Conservation (phyloP, 176 grass and related monocot species). For the Alopecurus myosuroides region DNA sequence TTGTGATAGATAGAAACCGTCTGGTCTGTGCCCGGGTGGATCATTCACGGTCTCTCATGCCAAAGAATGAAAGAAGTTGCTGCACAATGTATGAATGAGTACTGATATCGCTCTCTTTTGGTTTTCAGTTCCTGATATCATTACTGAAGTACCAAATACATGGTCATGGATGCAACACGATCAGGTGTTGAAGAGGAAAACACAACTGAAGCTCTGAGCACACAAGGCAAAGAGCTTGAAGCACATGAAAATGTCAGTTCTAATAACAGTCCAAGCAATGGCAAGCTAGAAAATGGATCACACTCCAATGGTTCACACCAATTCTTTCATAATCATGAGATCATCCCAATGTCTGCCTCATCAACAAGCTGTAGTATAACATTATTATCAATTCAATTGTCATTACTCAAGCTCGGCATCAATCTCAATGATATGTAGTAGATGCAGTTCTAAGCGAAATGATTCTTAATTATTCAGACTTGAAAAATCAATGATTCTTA, state of each 20-base stretch:
- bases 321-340: too few species aligned
- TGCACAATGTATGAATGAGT: neutral
- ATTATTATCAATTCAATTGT: too few species aligned
- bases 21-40: too few species aligned
- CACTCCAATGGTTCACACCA: conserved; percentile 30
- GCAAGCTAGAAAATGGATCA: conserved; percentile 30
- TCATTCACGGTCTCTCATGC: too few species aligned
- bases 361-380: too few species aligned
- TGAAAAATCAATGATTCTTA: too few species aligned
- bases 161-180: neutral
- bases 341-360: too few species aligned
- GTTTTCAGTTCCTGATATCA: conserved; percentile 30
- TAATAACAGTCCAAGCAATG: neutral
- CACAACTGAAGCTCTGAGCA: neutral
- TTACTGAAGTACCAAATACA: conserved; percentile 7
- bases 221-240: neutral
- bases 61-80: neutral
- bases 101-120: neutral
- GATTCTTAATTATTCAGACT: too few species aligned
- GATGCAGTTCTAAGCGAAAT: too few species aligned
- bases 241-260: neutral
- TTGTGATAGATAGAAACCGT: too few species aligned
- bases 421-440: too few species aligned
- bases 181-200: neutral
- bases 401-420: too few species aligned